Evolutionary conservation across 768 basidiomycete genomes (phyloP).

Genomic region (Lentinula boryana): DNA sequence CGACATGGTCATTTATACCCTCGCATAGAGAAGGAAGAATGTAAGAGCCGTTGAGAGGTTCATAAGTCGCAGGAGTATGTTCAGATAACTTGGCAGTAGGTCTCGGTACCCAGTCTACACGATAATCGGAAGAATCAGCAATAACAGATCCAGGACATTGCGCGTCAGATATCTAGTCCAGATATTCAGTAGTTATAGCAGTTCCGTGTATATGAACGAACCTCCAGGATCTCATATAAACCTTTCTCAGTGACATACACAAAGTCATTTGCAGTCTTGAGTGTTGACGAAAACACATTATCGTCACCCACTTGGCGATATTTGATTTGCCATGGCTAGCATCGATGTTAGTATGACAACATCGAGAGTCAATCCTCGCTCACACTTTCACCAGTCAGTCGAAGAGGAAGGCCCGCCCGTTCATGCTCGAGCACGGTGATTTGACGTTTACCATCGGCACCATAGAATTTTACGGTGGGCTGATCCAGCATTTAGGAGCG

Average conservation of each 20-base stretch:
- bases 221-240: constrained; percentile 66
- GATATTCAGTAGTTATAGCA: constrained; percentile 2
- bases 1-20: constrained; percentile 74
- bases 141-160: constrained; percentile 79
- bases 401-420: constrained; percentile 64
- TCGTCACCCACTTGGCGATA: constrained; percentile 54
- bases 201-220: constrained; percentile 24
- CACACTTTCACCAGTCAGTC: constrained; percentile 89
- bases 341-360: constrained; percentile 3
- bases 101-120: constrained; percentile 73
- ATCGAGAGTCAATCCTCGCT: constrained; percentile 17
- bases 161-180: constrained; percentile 68
- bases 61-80: constrained; percentile 48
- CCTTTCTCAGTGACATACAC: constrained; percentile 74
- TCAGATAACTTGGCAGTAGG: constrained; percentile 68
- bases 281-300: constrained; percentile 29
- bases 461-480: constrained; percentile 88
- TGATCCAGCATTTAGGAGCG: constrained; percentile 19
- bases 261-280: constrained; percentile 63
- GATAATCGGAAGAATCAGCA: constrained; percentile 53
- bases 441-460: constrained; percentile 47
- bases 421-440: constrained; percentile 73
- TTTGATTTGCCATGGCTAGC: constrained; percentile 81
- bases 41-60: constrained; percentile 65
- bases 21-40: constrained; percentile 78